Evolutionary conservation across 2,329 filamentous ascomycete species (phyloP).

Genomic region (Basipetospora sp.): DNA sequence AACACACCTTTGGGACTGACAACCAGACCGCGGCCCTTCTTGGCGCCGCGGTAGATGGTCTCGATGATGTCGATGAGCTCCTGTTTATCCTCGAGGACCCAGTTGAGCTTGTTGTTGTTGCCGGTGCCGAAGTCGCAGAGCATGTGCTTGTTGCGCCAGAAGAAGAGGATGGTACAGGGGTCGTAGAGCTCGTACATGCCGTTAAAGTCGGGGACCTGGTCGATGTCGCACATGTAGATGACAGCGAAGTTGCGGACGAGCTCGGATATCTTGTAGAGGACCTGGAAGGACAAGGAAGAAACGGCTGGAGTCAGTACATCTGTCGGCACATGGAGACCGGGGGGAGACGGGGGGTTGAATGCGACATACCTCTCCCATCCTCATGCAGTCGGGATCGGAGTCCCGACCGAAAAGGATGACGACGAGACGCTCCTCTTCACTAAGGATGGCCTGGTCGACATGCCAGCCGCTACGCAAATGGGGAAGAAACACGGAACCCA

Average conservation of each 20-base stretch:
- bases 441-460: conserved; percentile 88
- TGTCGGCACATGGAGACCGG: too few species aligned
- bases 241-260: conserved; percentile 84
- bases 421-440: conserved; percentile 81
- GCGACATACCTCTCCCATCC: conserved; percentile 12
- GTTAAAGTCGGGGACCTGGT: conserved; percentile 84
- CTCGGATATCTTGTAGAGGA: conserved; percentile 87
- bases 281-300: conserved; percentile 50
- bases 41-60: conserved; percentile 94
- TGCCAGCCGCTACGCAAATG: conserved; percentile 91
- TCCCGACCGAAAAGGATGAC: conserved; percentile 89
- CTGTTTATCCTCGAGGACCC: conserved; percentile 88
- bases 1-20: conserved; percentile 75
- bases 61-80: conserved; percentile 97
- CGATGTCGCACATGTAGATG: conserved; percentile 87
- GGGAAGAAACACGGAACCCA: conserved; percentile 80
- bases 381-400: conserved; percentile 54
- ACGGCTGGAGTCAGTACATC: too few species aligned
- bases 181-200: conserved; percentile 91
- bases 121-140: conserved; percentile 74
- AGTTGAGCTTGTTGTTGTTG: conserved; percentile 97
- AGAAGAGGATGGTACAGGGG: conserved; percentile 67
- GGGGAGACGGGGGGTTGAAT: too few species aligned
- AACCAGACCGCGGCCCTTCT: conserved; percentile 91
- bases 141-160: conserved; percentile 7